Evolutionary conservation across 2,329 filamentous ascomycete genomes (phyloP), one percentile per base, ranked within the genome.

Genomic region (Penicillium sp.): DNA sequence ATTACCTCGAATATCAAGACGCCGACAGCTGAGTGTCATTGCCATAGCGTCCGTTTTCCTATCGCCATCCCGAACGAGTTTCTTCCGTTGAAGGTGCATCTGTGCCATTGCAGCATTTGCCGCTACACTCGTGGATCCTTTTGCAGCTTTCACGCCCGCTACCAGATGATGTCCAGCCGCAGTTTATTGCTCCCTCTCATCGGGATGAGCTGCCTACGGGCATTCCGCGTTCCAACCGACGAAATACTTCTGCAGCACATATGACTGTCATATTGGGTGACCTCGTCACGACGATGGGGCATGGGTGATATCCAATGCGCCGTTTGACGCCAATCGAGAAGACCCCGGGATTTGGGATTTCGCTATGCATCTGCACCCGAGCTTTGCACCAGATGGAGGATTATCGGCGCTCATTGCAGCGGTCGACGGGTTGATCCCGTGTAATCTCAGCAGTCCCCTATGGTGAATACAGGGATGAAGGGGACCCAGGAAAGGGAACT

Each of bases 71-170:
- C 61, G 0, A 43, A 39, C 2, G 38, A 51, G 2, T 45, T 41
- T 4, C 58, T 73, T 4, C 71, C 70, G 2, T 47, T 74, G 4
- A 53, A 56, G 29, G 53, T 59, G 7, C 62, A 66, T 44, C 59
- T 73, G 31, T 74, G 72, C 55, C 65, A 72, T 48, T 74, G 71
- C 55, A 57, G 55, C 37, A 59, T 68, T 23, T 74, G 70, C 41
- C 64, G 70, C 16, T 62, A 60, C 41, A 64, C 58, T 15, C 65
- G 66, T 19, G 71, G 70, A 17, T 54, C 64, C 32, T 36, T 42
- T 2, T 57, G 49, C 32, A 47, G 36, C n/a, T 57, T 60, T 37
- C 59, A 61, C 27, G 39, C 57, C 33, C 41, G 3, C 40, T 62
- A 5, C 54, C 59, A 1, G 9, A 28, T 3, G 48, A 40, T 0